Base-by-base conservation (phyloP, 768 basidiomycete genomes). In the Leccinum ochraceum region DNA sequence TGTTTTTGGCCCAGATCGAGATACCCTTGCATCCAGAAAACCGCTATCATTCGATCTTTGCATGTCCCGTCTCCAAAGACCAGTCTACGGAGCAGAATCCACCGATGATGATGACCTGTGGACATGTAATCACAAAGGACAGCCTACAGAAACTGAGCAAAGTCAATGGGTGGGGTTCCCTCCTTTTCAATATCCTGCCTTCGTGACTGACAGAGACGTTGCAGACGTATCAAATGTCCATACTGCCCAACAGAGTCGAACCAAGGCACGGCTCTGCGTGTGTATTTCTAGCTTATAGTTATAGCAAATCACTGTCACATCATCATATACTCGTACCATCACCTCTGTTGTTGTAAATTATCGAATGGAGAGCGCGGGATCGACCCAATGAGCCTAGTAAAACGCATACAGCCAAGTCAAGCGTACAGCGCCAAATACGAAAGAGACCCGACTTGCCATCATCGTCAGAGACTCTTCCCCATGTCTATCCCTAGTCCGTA, bases 51-150 rank as follows among this genome's bases (percentile, higher is more conserved):
- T 97, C 95, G 1, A 90, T 98, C 59, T 98, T 99, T 73, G 88
- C 94, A 52, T 99, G 97, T 74, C 93, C 97, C 0, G 97, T 99
- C 22, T 96, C 94, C 9, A 98, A 98, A 76, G 96, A 98, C 69
- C 96, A 97, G 76, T 88, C 94, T 24, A 95, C 92, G 4, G 90
- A 93, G 56, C 75, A 82, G 60, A 99, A 99, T 72, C 97, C 95
- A 9, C 96, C 97, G 0, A 97, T 97, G 94, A 95, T 98, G 91
- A 89, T 99, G 81, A 77, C 79, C 4, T 98, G 97, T 71, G 97
- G 96, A 2, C 97, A 99, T 75, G 95, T 97, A 39, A 88, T 99
- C 50, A 89, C 93, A 2, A 90, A 90, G 71, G 96, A 98, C 68
- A 96, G 92, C 73, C 77, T 98, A 63, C 85, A 86, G 63, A 93